A percentile compares a stretch with the other conserved stretches of the same genome.
Evolutionary conservation across 805 yeast genomes (phyloP).

Genomic region (Candida orba): DNA sequence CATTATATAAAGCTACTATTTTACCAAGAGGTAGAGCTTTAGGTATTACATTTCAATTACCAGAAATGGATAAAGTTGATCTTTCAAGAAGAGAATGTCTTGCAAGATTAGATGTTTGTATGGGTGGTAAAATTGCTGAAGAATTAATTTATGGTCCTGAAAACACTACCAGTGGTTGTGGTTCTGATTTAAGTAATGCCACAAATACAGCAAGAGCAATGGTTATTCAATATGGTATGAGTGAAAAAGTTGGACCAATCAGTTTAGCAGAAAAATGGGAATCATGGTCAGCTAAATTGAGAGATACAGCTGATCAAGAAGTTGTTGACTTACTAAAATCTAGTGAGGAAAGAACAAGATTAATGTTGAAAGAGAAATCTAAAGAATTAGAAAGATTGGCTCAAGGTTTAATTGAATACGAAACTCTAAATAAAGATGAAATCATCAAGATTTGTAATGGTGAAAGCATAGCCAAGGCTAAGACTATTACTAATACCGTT

Average conservation of each 20-base stretch:
- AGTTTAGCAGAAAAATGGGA: constrained; percentile 87
- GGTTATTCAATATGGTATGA: constrained; percentile 97
- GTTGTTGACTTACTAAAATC: constrained; percentile 66
- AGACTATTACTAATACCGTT: constrained; percentile 68
- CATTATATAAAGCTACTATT: constrained; percentile 93
- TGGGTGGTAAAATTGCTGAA: constrained; percentile 99
- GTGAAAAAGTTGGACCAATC: constrained; percentile 88
- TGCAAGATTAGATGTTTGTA: constrained; percentile 91
- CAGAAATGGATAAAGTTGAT: constrained; percentile 97
- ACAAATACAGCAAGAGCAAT: constrained; percentile 91
- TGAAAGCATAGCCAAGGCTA: constrained; percentile 61
- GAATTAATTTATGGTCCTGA: constrained; percentile 86
- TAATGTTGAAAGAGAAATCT: constrained; percentile 50
- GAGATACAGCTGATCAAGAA: constrained; percentile 90
- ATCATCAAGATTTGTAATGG: constrained; percentile 83
- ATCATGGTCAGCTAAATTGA: constrained; percentile 83
- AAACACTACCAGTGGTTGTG: constrained; percentile 92
- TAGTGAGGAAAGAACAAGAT: constrained; percentile 76
- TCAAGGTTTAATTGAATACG: constrained; percentile 89
- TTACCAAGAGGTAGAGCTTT: constrained; percentile 95
- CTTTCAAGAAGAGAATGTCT: constrained; percentile 83
- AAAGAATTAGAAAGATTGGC: constrained; percentile 82
- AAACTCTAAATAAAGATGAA: constrained; percentile 86
- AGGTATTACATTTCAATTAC: constrained; percentile 95
- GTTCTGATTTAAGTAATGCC: constrained; percentile 84